Evolutionary conservation across 2,329 filamentous ascomycete genomes (phyloP).

Genomic region (Paraphaeosphaeria minitans): DNA sequence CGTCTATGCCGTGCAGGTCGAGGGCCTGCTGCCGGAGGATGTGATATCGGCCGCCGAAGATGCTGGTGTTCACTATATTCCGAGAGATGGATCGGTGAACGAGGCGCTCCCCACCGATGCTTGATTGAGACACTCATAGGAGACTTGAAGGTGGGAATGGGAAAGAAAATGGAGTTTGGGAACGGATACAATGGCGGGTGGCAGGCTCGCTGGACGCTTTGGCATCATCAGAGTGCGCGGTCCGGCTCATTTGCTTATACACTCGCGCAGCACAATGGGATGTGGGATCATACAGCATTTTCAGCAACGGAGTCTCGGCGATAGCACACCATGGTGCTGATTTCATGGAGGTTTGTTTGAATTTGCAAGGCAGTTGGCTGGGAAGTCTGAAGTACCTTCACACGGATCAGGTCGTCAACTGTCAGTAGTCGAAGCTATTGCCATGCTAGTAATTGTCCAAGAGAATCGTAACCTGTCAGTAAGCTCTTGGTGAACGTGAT

Average conservation of each 20-base stretch:
- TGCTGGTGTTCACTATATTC: slow-evolving; percentile 65
- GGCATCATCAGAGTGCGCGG: background rate
- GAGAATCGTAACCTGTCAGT: too few species aligned
- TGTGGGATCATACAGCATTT: slow-evolving; percentile 19
- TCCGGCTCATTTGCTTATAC: background rate
- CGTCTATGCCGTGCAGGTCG: slow-evolving; percentile 94
- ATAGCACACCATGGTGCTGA: background rate
- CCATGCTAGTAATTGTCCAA: too few species aligned
- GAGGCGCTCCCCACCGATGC: slow-evolving; percentile 42
- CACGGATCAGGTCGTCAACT: too few species aligned
- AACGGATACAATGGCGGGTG: background rate
- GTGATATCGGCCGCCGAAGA: slow-evolving; percentile 61
- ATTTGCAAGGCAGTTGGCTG: background rate
- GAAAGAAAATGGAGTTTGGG: background rate
- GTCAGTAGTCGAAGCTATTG: too few species aligned
- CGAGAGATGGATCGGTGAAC: slow-evolving; percentile 48
- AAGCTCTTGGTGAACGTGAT: too few species aligned
- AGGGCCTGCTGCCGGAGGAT: slow-evolving; percentile 71
- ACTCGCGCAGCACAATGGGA: background rate
- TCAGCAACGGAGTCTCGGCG: slow-evolving; percentile 34
- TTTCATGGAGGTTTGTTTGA: background rate
- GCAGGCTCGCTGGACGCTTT: background rate
- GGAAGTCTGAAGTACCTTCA: background rate
- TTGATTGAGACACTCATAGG: background rate
- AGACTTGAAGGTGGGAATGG: background rate